Evolutionary conservation across 306 rosid genomes (phyloP), one percentile per base, ranked within the genome.

Genomic region (Gleditsia sinensis): DNA sequence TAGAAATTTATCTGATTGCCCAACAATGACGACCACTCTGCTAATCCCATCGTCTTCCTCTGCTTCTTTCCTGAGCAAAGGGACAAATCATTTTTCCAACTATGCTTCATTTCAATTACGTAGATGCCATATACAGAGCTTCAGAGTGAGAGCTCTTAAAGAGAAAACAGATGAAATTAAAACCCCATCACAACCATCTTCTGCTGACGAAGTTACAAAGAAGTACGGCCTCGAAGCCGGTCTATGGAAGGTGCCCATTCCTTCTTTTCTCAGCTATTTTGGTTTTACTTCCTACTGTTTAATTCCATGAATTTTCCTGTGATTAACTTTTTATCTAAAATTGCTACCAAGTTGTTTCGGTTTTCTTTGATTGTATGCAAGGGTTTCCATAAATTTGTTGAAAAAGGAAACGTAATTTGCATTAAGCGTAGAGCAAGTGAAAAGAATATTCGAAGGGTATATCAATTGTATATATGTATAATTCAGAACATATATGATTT

Each of bases 221-320:
- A 94, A 94, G 72, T 94, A 86, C 68, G 98, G 97, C 43, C 97
- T 94, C 66, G 97, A 94, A 82, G 96, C 90, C 83, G 98, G 92
- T 69, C 90, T 94, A 8, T 94, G 96, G 98, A 88, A 91, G 97
- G 98, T 94, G 67, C 81, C 71, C 74, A 23, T 69, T 78, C 65
- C 51, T 67, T 75, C 80, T 55, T 33, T 67, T 0, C 30, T 24
- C 1, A 16, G 23, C 12, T 53, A 0, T 40, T 43, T 80, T 79
- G 27, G 24, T 23, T 72, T 60, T 17, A 8, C 3, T 70, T 56
- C 32, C 0, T 48, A 57, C 13, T 42, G 5, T 67, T 27, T 43
- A 20, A 24, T 75, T 65, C 20, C 21, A 25, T 14, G 13, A 30
- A 71, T 10, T 54, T 60, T 57, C 62, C 33, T 9, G 36, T 56